Base-by-base conservation (phyloP, 805 yeast species). In the Wilhelminamyces savonicus region DNA sequence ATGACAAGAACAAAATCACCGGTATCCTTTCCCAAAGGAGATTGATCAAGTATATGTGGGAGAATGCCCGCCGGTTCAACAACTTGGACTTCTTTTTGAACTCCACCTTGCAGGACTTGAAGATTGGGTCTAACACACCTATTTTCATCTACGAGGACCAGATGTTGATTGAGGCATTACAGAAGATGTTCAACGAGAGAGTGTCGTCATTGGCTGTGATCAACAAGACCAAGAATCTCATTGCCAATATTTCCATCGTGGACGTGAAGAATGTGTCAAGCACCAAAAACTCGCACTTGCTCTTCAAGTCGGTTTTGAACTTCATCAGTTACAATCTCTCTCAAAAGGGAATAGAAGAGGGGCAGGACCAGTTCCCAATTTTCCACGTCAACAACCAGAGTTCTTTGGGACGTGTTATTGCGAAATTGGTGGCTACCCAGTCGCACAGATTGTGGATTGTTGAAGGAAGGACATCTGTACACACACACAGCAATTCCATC, bases 291-390 rank as follows among this genome's bases (percentile, higher is more conserved):
- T 82, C 94, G 10, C 87, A 82, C 36, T 65, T 85, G 40, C 67
- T 90, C 34, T 80, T 81, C 48, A 80, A 82, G 52, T 70, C 92
- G 5, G 92, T 95, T 56, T 68, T 86, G 46, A 92, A 83, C 57
- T 90, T 90, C 52, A 76, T 90, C 34, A 77, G 94, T 10, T 81
- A 87, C 39, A 87, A 88, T 37, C 70, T 92, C 40, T 80, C 82
- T 40, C 79, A 80, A 32, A 78, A 95, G 50, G 98, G 98, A 13
- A 69, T 90, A 19, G 94, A 82, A 48, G 88, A 87, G 50, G 96
- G 96, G 30, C 87, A 88, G 56, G 98, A 90, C 62, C 86, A 94
- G 24, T 90, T 82, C 68, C 98, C 98, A 12, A 90, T 92, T 23
- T 90, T 90, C 70, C 95, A 90, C 54, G 96, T 90, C 16, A 80